Evolutionary conservation across 345 rosid species (phyloP), one percentile per base, ranked within the genome.

Genomic region (Eucalyptus microcorys): DNA sequence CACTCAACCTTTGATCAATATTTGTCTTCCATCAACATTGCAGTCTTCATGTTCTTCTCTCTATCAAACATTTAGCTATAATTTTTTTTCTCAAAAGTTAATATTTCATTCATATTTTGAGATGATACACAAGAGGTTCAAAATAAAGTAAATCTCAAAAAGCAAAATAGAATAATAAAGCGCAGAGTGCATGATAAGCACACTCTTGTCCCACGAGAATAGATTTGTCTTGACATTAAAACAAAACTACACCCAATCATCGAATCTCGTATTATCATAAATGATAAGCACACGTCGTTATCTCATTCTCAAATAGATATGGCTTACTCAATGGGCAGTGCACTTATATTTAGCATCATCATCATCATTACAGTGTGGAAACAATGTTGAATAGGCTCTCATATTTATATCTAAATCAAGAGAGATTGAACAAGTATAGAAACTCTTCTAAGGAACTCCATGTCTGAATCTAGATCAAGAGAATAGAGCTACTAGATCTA

Each of bases 181-280:
- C 3, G 2, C 7, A 34, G 3, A 17, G 0, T 17, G 4, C 6
- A 17, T 71, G 81, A 34, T 71, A 17, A 34, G 81, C 14, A 71
- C 43, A 34, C 2, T 34, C 14, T 34, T 12, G 4, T 34, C 4
- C 80, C 43, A 71, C 11, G 19, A 34, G 11, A 21, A 17, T 12
- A 8, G 24, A 34, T 71, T 0, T 5, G 2, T 34, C 81, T 10
- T 11, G 12, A 10, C 26, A 17, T 34, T 5, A 34, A 34, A 68
- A 68, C 2, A 1, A 19, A 68, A 68, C 26, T 1, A 5, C 7
- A 10, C 0, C 3, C 4, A 17, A 34, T 34, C 7, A 34, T 9
- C 14, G 1, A 71, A 71, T 71, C 40, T 71, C 4, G 1, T 22
- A 34, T 71, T 10, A 5, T 34, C 12, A 34, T 19, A 6, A 5